Evolutionary conservation across 2,329 filamentous ascomycete genomes (phyloP).

Genomic region (Diaporthe amygdali): DNA sequence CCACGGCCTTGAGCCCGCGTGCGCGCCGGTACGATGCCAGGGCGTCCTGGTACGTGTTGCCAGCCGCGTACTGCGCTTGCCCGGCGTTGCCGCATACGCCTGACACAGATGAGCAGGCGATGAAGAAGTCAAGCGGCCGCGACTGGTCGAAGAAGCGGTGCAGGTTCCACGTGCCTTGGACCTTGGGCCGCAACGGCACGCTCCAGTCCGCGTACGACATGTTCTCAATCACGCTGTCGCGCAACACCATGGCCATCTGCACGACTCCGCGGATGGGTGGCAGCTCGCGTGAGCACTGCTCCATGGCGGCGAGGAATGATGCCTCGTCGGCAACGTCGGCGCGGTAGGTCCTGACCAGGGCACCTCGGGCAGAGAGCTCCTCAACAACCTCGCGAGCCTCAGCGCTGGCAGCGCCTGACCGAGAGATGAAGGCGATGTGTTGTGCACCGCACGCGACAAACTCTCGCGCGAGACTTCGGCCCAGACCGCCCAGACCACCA

Average conservation of each 20-base stretch:
- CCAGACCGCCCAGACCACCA: slow-evolving; percentile 41
- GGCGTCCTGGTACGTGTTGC: slow-evolving; percentile 41
- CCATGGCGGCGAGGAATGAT: slow-evolving; percentile 17
- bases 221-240: slow-evolving; percentile 23
- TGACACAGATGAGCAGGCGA: slow-evolving; percentile 20
- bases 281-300: slow-evolving; percentile 9
- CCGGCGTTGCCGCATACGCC: slow-evolving; percentile 21
- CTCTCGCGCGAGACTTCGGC: slow-evolving; percentile 35
- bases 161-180: slow-evolving; percentile 23
- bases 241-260: slow-evolving; percentile 47
- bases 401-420: slow-evolving; percentile 30
- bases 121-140: slow-evolving; percentile 22
- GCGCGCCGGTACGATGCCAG: slow-evolving; percentile 30
- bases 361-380: slow-evolving; percentile 30
- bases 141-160: slow-evolving; percentile 11
- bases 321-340: slow-evolving; percentile 36
- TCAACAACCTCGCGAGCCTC: slow-evolving; percentile 28
- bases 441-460: slow-evolving; percentile 36
- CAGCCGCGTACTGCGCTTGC: slow-evolving; percentile 32
- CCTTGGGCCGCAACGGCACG: slow-evolving; percentile 20
- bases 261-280: slow-evolving; percentile 44
- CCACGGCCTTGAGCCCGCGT: slow-evolving; percentile 30
- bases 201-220: slow-evolving; percentile 21
- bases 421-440: slow-evolving; percentile 36
- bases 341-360: slow-evolving; percentile 31